phyloP scores from a whole-genome alignment of 1,284 basidiomycete genomes.

The Stygiomarasmius scandens region DNA sequence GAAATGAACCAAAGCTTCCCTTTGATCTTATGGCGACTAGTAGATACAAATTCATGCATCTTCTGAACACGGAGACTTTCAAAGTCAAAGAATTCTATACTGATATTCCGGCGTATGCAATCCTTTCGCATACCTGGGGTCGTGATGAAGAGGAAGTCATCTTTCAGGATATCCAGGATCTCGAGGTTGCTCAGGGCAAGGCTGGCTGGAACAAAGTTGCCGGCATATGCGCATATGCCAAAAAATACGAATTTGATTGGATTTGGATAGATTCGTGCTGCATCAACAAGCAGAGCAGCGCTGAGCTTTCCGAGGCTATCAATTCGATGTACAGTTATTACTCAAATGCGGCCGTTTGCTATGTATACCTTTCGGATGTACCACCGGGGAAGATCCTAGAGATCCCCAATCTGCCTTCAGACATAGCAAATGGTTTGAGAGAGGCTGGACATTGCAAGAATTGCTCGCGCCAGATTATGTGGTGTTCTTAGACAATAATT shows the following conservation, averaged over 20 bases:
- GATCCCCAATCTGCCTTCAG: not conserved
- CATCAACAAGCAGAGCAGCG: not conserved
- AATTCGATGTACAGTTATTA: conserved; percentile 3
- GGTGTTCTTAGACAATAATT: not conserved
- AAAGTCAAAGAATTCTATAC: not conserved
- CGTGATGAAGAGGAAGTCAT: not conserved
- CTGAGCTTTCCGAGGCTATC: conserved; percentile 3
- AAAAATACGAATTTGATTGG: not conserved
- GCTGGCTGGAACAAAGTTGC: not conserved
- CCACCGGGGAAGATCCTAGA: not conserved
- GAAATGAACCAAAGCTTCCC: too few species aligned
- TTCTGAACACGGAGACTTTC: not conserved
- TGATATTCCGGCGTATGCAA: not conserved
- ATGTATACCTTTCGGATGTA: not conserved
- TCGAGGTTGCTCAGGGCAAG: not conserved
- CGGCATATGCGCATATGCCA: not conserved
- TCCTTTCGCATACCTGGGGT: conserved; percentile 3
- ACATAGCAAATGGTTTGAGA: not conserved
- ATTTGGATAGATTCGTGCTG: not conserved
- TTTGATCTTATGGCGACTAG: too few species aligned
- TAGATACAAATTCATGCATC: too few species aligned
- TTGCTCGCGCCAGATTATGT: not conserved
- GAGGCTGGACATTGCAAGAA: not conserved
- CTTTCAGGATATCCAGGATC: not conserved
- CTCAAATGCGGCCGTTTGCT: not conserved